Evolutionary conservation across 352 stramenopile genomes (phyloP).

Genomic region (Phytophthora rubi): DNA sequence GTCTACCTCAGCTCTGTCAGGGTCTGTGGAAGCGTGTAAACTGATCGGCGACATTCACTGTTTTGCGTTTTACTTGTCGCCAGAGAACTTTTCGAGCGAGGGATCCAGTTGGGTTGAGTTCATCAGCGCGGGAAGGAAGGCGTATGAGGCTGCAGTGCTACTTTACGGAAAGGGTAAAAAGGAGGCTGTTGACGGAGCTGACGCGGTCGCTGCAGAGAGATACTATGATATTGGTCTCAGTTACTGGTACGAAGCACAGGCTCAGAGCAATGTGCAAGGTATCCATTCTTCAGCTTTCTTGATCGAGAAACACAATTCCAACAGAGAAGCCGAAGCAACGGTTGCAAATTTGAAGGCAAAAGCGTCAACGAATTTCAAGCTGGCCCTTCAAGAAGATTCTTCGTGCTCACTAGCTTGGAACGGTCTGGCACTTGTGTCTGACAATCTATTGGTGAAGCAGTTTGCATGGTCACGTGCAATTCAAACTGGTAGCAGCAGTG

Average conservation of each 20-base stretch:
- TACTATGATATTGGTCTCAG: constrained; percentile 76
- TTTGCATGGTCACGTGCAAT: constrained; percentile 80
- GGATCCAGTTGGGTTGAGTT: constrained; percentile 67
- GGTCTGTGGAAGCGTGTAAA: constrained; percentile 59
- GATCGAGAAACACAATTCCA: background rate
- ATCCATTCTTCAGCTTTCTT: constrained; percentile 56
- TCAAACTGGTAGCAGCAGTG: constrained; percentile 55
- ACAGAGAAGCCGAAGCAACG: constrained; percentile 15
- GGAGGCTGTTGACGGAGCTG: constrained; percentile 5
- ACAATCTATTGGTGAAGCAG: constrained; percentile 76
- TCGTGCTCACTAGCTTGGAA: constrained; percentile 77
- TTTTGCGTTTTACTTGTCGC: constrained; percentile 85
- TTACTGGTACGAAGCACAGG: constrained; percentile 83
- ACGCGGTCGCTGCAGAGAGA: constrained; percentile 41
- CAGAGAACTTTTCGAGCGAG: constrained; percentile 56
- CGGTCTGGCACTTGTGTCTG: constrained; percentile 68
- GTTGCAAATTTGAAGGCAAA: constrained; percentile 41
- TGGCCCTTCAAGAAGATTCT: constrained; percentile 54
- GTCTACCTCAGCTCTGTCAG: constrained; percentile 30
- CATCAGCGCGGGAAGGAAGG: constrained; percentile 54
- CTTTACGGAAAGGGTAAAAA: constrained; percentile 27
- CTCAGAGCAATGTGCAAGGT: constrained; percentile 41
- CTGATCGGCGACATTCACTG: constrained; percentile 82
- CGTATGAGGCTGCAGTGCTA: constrained; percentile 54
- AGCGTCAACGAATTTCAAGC: constrained; percentile 48